Base-by-base conservation (phyloP, 2,329 filamentous ascomycete genomes). In the Botrytis paeoniae region DNA sequence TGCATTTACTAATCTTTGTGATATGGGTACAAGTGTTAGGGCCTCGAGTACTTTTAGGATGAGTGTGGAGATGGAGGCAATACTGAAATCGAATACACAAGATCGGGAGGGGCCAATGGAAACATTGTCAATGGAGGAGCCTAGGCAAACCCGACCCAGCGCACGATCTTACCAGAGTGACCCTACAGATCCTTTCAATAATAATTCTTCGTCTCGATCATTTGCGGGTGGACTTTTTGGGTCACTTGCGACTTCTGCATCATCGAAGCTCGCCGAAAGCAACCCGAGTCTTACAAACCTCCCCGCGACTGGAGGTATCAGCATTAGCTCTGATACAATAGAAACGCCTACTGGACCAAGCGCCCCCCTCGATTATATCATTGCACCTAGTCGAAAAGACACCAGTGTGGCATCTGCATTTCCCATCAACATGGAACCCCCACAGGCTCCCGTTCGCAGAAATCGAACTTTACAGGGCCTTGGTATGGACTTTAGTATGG, bases 21-120 rank as follows among this genome's bases (percentile, higher is more conserved):
- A 98, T 80, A 93, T 89, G 90, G 93, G 93, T 6, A 91, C 94
- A 62, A 91, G 90, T 76, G 87, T 98, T 71, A 90, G 93, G 72
- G 90, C 96, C 16, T 88, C 91, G 39, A 97, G 97, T 79, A 92
- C 98, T 75, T 99, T 97, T 84, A 94, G 91, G 80, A 84, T 92
- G 78, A 93, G 88, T 25, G 84, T 87, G 35, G 90, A 92, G 75
- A 86, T 92, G 82, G 82, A 88, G 71, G 83, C 84, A 39, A 82
- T 86, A 66, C 81, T 89, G 61, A 81, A 80, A 75, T 75, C 79
- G 51, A 78, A 69, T 76, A 63, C 69, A 37, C 77, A 73, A 71
- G 76, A 79, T 7, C 75, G 65, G 12, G 71, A 73, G 32, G 54
- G 32, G 9, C 25, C 41, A 39, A 18, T 45, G 35, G 65, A 69